Conservation (phyloP, 176 grass and related monocot genomes). For the Lolium rigidum region DNA sequence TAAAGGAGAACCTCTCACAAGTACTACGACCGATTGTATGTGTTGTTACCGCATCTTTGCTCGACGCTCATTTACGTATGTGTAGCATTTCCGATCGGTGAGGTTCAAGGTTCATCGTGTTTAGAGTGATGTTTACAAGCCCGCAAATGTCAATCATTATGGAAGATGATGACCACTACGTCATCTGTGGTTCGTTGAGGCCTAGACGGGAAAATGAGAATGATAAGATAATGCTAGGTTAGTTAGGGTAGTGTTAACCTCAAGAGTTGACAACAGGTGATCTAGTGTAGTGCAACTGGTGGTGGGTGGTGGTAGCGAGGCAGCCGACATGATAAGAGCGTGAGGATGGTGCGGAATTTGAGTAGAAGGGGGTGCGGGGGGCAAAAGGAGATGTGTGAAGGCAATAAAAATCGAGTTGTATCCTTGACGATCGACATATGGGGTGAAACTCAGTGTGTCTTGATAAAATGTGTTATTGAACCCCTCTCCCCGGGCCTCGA, state of each 20-base stretch:
- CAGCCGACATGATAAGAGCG: not conserved
- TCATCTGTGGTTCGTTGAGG: fast-evolving
- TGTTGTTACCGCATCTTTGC: not conserved
- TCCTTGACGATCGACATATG: too few species aligned
- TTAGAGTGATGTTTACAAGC: not conserved
- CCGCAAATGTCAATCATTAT: not conserved
- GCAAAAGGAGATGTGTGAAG: not conserved
- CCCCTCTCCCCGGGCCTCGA: too few species aligned
- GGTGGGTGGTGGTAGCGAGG: not conserved
- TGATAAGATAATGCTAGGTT: not conserved
- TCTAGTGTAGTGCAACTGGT: not conserved
- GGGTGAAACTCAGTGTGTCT: not conserved
- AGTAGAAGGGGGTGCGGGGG: too few species aligned
- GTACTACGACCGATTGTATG: not conserved
- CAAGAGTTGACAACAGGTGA: not conserved
- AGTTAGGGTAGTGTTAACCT: not conserved
- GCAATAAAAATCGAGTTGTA: not conserved
- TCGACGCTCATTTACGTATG: fast-evolving
- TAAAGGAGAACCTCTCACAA: not conserved
- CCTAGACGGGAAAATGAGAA: too few species aligned
- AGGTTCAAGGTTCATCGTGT: not conserved
- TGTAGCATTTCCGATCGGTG: fast-evolving
- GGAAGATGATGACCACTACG: too few species aligned
- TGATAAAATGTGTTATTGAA: too few species aligned
- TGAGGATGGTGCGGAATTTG: not conserved